phyloP scores from a whole-genome alignment of 2,329 filamentous ascomycete genomes.

The Fusarium paranaense region DNA sequence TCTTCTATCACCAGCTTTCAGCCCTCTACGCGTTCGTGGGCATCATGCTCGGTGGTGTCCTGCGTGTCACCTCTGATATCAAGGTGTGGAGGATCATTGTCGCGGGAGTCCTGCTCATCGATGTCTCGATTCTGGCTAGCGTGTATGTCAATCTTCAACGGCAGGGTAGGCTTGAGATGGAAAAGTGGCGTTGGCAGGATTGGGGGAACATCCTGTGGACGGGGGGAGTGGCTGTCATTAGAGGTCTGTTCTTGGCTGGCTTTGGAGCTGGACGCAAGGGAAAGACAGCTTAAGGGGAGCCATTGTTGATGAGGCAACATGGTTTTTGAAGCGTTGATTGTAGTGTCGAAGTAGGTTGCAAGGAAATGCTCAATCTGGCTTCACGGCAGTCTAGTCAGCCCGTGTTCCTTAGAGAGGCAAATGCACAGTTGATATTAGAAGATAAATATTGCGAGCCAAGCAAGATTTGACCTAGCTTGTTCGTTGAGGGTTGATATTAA shows the following conservation, averaged over 20 bases:
- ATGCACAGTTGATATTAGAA: neutral
- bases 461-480: neutral
- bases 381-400: neutral
- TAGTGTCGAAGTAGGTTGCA: neutral
- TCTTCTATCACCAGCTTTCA: conserved; percentile 40
- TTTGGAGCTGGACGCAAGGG: conserved; percentile 21
- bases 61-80: conserved; percentile 29
- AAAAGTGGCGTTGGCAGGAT: conserved; percentile 22
- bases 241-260: conserved; percentile 32
- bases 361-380: neutral
- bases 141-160: conserved; percentile 32
- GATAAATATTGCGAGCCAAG: neutral
- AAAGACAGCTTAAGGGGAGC: conserved; percentile 11
- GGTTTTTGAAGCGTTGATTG: neutral
- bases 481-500: neutral
- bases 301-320: neutral
- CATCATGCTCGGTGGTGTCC: conserved; percentile 17
- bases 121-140: conserved; percentile 32
- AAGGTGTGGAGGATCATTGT: conserved; percentile 37
- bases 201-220: conserved; percentile 36
- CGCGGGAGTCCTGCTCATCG: conserved; percentile 29
- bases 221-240: conserved; percentile 22
- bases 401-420: neutral
- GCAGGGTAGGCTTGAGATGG: conserved; percentile 18
- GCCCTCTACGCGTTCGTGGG: conserved; percentile 32